Percentiles rank a stretch among this genome's conserved stretches.
These are phyloP conservation scores for Waitea zeae DNA, from an alignment of 1,284 basidiomycete species.

Conservation along the genomic window DNA sequence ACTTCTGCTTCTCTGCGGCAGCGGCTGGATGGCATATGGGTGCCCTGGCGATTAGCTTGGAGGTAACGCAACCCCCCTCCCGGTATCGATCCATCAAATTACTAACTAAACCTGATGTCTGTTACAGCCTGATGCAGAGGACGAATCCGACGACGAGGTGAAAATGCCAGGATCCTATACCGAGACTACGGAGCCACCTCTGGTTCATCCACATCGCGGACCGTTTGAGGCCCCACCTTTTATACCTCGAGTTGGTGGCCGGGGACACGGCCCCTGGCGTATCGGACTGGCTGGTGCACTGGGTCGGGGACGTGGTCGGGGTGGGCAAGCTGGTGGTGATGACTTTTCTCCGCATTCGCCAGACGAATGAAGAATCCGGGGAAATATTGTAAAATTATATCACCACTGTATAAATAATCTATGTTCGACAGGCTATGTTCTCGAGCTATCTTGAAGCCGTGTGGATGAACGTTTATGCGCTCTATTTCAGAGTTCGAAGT, in stretches of 20 bases:
- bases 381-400: not conserved
- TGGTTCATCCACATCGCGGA: not conserved
- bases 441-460: no score
- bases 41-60: constrained; percentile 67
- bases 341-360: not conserved
- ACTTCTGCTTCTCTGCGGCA: constrained; percentile 63
- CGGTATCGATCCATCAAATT: not conserved
- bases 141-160: not conserved
- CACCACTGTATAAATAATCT: not conserved
- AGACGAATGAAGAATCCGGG: not conserved
- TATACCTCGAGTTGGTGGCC: not conserved
- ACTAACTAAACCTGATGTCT: not conserved
- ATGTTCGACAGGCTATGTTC: no score
- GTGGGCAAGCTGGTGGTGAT: not conserved
- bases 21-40: constrained; percentile 83
- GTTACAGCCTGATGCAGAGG: not conserved
- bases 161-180: not conserved
- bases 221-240: not conserved
- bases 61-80: constrained; percentile 20
- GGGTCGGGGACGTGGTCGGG: not conserved
- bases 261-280: not conserved
- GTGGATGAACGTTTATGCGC: no score
- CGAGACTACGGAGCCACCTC: not conserved
- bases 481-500: no score
- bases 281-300: not conserved